Percentiles rank a stretch among this genome's conserved stretches.
phyloP scores from a whole-genome alignment of 306 rosid genomes.

The Notholithocarpus densiflorus region DNA sequence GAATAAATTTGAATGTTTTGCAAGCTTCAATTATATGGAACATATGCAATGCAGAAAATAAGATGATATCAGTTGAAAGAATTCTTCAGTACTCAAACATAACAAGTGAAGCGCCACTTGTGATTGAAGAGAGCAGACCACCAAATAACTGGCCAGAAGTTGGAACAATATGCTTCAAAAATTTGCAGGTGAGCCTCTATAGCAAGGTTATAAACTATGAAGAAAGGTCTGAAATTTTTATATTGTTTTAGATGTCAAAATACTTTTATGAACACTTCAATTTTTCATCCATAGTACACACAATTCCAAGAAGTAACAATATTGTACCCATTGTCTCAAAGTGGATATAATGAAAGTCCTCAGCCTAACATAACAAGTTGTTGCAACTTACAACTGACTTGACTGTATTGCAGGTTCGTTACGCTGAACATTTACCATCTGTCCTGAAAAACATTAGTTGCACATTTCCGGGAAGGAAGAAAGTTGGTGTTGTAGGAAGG shows the following conservation, averaged over 20 bases:
- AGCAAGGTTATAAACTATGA: slow-evolving; percentile 4
- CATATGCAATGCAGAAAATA: slow-evolving; percentile 91
- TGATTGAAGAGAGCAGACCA: slow-evolving; percentile 64
- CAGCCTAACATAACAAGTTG: not conserved
- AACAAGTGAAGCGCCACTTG: slow-evolving; percentile 79
- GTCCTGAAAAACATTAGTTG: slow-evolving; percentile 74
- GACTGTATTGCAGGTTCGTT: slow-evolving; percentile 61
- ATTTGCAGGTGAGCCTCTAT: slow-evolving; percentile 53
- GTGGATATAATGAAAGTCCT: not conserved
- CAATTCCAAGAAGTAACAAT: not conserved
- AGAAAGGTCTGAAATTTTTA: not conserved
- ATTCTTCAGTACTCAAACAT: slow-evolving; percentile 73
- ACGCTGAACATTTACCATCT: slow-evolving; percentile 88
- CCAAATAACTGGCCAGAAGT: slow-evolving; percentile 83
- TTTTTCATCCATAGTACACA: not conserved
- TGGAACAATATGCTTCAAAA: slow-evolving; percentile 75
- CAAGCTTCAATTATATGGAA: slow-evolving; percentile 95
- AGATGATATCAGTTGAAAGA: slow-evolving; percentile 97
- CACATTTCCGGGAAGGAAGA: slow-evolving; percentile 86
- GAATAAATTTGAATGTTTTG: slow-evolving; percentile 80
- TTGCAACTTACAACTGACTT: not conserved
- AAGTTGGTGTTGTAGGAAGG: slow-evolving; percentile 92
- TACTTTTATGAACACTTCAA: not conserved
- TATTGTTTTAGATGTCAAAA: not conserved
- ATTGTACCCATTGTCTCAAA: not conserved